Evolutionary conservation across 345 rosid genomes (phyloP).

Genomic region (Citrus glauca): DNA sequence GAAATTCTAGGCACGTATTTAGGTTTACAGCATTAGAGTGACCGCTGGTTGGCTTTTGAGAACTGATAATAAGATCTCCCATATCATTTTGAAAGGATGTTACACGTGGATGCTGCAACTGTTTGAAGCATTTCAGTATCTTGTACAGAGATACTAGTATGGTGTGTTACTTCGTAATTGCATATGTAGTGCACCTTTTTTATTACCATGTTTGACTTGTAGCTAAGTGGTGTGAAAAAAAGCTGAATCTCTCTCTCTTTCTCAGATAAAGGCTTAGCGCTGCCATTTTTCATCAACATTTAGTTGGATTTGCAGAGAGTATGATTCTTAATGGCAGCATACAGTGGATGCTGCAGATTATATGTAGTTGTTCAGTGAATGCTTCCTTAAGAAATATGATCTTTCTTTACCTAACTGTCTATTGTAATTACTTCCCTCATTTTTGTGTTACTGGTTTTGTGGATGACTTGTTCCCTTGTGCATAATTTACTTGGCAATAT

Average conservation of each 20-base stretch:
- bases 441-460: background rate
- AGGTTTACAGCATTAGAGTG: background rate
- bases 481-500: background rate
- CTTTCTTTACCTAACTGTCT: background rate
- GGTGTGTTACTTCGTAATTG: background rate
- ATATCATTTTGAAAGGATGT: background rate
- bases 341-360: background rate
- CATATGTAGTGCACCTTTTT: background rate
- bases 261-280: background rate
- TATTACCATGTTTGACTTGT: background rate
- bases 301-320: background rate
- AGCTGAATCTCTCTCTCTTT: background rate
- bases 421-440: background rate
- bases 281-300: background rate
- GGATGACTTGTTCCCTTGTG: background rate
- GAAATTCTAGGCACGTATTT: background rate
- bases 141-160: constrained; percentile 6
- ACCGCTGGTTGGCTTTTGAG: background rate
- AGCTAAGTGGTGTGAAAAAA: background rate
- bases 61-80: background rate
- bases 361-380: background rate
- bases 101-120: background rate
- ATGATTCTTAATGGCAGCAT: background rate
- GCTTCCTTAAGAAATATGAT: background rate
- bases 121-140: background rate